These are phyloP conservation scores for Glarea lozoyensis DNA, from an alignment of 495 filamentous ascomycete genomes.

Conservation along the genomic window DNA sequence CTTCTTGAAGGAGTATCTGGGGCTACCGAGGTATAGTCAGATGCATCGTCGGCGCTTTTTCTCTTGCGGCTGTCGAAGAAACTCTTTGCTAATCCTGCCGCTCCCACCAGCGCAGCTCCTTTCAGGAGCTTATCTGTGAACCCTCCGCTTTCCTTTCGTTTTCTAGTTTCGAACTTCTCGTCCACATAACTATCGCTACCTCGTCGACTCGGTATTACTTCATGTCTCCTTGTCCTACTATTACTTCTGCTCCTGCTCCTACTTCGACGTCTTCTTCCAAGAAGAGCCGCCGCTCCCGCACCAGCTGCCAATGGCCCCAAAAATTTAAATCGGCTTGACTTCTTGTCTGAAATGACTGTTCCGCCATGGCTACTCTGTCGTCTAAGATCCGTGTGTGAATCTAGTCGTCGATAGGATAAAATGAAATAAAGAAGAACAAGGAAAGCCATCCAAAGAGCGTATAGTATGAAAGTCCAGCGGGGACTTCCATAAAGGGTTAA, in stretches of 20 bases:
- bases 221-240: slow-evolving; percentile 18
- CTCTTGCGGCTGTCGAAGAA: slow-evolving; percentile 51
- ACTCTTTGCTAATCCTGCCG: slow-evolving; percentile 52
- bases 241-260: slow-evolving; percentile 26
- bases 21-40: slow-evolving; percentile 45
- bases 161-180: slow-evolving; percentile 42
- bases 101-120: slow-evolving; percentile 58
- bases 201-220: slow-evolving; percentile 38
- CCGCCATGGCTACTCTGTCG: slow-evolving; percentile 26
- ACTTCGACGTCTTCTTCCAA: slow-evolving; percentile 24
- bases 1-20: slow-evolving; percentile 40
- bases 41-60: slow-evolving; percentile 48
- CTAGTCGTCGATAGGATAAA: slow-evolving; percentile 30
- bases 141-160: slow-evolving; percentile 34
- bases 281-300: slow-evolving; percentile 50
- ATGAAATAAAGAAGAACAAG: slow-evolving; percentile 64
- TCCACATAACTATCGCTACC: slow-evolving; percentile 45
- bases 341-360: slow-evolving; percentile 20
- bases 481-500: slow-evolving; percentile 91
- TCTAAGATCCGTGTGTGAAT: slow-evolving; percentile 7
- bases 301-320: slow-evolving; percentile 46
- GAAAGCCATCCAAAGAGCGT: slow-evolving; percentile 59
- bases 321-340: slow-evolving; percentile 8
- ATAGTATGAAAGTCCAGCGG: slow-evolving; percentile 74
- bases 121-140: slow-evolving; percentile 59